Evolutionary conservation across 148 eudicot genomes (phyloP).

Genomic region (Diospyros lotus): DNA sequence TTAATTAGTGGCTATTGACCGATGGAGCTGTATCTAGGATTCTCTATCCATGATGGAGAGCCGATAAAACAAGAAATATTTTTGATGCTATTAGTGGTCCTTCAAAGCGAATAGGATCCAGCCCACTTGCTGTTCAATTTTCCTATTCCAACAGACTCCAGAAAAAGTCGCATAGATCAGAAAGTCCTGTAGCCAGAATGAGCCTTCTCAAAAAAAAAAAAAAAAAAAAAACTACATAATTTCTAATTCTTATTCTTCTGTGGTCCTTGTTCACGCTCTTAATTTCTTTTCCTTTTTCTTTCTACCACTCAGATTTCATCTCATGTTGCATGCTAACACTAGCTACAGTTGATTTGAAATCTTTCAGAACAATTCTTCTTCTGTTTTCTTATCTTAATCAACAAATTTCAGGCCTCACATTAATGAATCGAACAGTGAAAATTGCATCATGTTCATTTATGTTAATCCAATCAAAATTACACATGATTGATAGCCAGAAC

Average conservation of each 20-base stretch:
- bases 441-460: no score
- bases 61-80: not conserved
- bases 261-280: not conserved
- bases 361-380: not conserved
- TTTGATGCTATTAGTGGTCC: conserved; percentile 11
- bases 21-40: not conserved
- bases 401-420: not conserved
- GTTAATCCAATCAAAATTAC: no score
- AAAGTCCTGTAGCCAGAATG: no score
- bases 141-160: not conserved
- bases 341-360: not conserved
- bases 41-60: not conserved
- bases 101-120: not conserved
- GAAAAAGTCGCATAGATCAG: not conserved
- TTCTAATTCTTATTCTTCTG: no score
- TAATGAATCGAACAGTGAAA: no score
- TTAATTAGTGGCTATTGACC: not conserved
- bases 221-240: no score
- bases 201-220: no score
- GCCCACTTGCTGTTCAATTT: not conserved
- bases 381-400: not conserved
- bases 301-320: not conserved
- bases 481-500: no score
- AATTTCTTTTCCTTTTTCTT: not conserved
- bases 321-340: not conserved